Evolutionary conservation across 2,329 filamentous ascomycete species (phyloP), one percentile per base, ranked within the genome.

Genomic region (Diaporthe capsici): DNA sequence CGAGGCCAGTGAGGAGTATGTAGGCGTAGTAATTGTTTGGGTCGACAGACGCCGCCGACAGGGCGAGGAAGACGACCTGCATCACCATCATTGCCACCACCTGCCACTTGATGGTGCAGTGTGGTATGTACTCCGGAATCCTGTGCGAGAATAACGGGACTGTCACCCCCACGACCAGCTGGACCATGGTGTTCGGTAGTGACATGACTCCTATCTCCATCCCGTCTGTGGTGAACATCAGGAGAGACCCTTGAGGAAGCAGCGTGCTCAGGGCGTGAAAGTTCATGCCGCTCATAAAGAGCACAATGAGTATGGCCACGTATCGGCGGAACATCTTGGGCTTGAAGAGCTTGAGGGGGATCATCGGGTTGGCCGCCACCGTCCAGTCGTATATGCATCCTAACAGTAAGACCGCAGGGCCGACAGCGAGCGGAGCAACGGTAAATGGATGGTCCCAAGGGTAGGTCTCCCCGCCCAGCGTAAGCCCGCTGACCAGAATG

Each of bases 91-190:
- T 39, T 1, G 25, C 44, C 34, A 73, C 71, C 22, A 63, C 37
- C n/a, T 73, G 71, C 71, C 71, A 73, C 49, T 73, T 73, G 37
- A 73, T 73, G 4, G 71, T 73, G 37, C 60, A 67, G 31, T 39
- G 47, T 17, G 71, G 71, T 22, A 73, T 67, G 25, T 67, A 73
- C 7, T 73, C 47, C 7, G 60, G 71, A 9, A 73, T 42, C 28
- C 12, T 73, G 71, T 73, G 71, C 6, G 58, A 49, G 31, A 31
- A 12, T 1, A 73, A 28, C 25, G 71, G 71, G 12, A 73, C 2
- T 0, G 57, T 25, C 7, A 73, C 60, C 9, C 71, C 71, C 13
- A 57, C 71, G 3, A 67, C 4, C 37, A 73, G 44, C 44, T 73
- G 58, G 17, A 47, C 55, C 15, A 67, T 34, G 8, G 58, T 44